These are phyloP conservation scores for Chrysoporthe deuterocubensis DNA, from an alignment of 2,329 filamentous ascomycete genomes.

Conservation along the genomic window DNA sequence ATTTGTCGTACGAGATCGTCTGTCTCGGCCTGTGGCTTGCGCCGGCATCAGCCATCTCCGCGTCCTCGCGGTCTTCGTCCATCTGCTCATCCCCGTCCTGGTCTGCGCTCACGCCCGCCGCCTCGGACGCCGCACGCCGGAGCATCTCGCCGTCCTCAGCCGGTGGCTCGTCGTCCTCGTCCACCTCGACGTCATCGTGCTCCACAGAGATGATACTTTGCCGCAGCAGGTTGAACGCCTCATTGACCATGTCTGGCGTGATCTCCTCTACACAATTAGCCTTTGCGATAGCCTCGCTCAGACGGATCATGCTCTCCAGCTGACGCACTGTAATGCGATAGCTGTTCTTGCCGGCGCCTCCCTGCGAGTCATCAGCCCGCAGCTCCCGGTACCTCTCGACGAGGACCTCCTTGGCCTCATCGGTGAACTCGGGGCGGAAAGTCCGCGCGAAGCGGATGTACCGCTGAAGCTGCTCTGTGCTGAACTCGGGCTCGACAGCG, in stretches of 20 bases:
- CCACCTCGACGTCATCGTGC: slow-evolving; percentile 95
- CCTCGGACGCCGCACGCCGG: slow-evolving; percentile 52
- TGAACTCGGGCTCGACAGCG: slow-evolving; percentile 90
- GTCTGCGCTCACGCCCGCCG: slow-evolving; percentile 52
- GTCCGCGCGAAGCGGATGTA: slow-evolving; percentile 97
- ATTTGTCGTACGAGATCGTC: slow-evolving; percentile 95
- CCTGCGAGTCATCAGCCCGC: slow-evolving; percentile 88
- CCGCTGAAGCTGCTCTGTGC: slow-evolving; percentile 92
- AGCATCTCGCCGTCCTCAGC: slow-evolving; percentile 52
- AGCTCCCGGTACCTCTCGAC: slow-evolving; percentile 96
- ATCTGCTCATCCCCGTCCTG: slow-evolving; percentile 52
- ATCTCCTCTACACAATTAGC: slow-evolving; percentile 95
- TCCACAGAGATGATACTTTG: slow-evolving; percentile 98
- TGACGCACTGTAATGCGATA: slow-evolving; percentile 98
- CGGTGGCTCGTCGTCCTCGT: slow-evolving; percentile 64
- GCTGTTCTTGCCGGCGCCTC: slow-evolving; percentile 89
- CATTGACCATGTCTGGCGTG: slow-evolving; percentile 80
- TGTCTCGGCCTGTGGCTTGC: slow-evolving; percentile 60
- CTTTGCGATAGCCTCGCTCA: slow-evolving; percentile 97
- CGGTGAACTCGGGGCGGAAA: slow-evolving; percentile 90
- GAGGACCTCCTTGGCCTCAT: slow-evolving; percentile 81
- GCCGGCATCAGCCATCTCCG: slow-evolving; percentile 32
- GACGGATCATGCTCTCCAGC: slow-evolving; percentile 91
- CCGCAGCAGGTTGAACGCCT: slow-evolving; percentile 87
- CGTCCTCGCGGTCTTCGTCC: slow-evolving; percentile 44